phyloP scores from a whole-genome alignment of 805 yeast genomes.

The Candida fluviatilis region DNA sequence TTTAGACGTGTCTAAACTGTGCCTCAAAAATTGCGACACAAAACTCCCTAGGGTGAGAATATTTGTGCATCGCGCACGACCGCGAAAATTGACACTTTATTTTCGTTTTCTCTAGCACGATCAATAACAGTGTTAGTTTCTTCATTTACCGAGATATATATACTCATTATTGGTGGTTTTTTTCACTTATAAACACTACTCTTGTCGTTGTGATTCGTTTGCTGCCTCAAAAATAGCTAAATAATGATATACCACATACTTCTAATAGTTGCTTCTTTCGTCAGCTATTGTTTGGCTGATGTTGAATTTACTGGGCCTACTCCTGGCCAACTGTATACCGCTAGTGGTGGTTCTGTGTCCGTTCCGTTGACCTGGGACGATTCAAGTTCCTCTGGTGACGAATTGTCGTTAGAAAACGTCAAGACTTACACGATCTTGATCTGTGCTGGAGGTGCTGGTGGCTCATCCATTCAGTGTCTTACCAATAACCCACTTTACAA shows the following conservation, averaged over 20 bases:
- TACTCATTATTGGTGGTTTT: no score
- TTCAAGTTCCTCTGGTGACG: slow-evolving; percentile 9
- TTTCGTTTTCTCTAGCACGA: no score
- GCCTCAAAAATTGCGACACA: neutral
- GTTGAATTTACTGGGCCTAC: slow-evolving; percentile 42
- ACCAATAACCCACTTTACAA: slow-evolving; percentile 24
- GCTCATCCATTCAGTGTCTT: slow-evolving; percentile 40
- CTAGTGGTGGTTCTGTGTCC: slow-evolving; percentile 28
- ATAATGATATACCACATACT: neutral
- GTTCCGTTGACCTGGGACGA: slow-evolving; percentile 34
- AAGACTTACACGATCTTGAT: slow-evolving; percentile 48
- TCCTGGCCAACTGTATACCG: slow-evolving; percentile 36
- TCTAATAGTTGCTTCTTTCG: neutral
- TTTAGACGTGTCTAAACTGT: neutral
- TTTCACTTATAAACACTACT: no score
- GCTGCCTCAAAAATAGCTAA: no score
- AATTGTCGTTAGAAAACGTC: slow-evolving; percentile 44
- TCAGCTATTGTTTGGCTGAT: slow-evolving; percentile 33
- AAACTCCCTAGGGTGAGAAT: no score
- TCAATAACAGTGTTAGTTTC: no score
- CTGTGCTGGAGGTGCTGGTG: slow-evolving; percentile 62
- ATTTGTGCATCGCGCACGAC: neutral
- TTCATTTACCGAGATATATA: no score
- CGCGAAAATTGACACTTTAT: no score
- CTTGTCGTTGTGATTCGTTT: no score